These are phyloP conservation scores for Lasiodiplodia theobromae DNA, from an alignment of 2,329 filamentous ascomycete genomes.

Conservation along the genomic window DNA sequence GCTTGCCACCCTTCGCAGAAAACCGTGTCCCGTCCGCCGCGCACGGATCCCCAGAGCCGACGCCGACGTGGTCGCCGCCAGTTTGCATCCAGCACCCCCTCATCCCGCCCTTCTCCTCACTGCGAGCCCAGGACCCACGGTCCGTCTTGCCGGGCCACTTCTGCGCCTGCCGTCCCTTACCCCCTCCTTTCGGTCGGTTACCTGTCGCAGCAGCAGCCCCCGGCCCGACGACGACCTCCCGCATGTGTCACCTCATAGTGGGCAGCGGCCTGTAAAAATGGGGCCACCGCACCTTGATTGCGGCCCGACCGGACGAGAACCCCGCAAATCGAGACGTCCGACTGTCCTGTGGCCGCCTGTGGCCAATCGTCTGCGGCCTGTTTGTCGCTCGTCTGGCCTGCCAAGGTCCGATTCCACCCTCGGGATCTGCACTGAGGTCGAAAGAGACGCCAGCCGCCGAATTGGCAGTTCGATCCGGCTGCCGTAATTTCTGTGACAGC, in stretches of 20 bases:
- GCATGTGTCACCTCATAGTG: constrained; percentile 9
- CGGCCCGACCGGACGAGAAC: constrained; percentile 22
- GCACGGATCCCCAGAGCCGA: constrained; percentile 12
- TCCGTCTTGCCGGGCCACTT: not conserved
- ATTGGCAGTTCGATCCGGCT: not conserved
- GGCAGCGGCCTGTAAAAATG: constrained; percentile 5
- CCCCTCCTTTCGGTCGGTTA: not conserved
- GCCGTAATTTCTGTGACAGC: not conserved
- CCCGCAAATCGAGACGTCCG: not conserved
- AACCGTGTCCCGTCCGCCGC: not conserved
- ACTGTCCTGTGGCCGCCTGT: not conserved
- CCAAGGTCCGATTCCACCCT: not conserved
- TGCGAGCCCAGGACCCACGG: not conserved
- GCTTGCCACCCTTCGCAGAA: not conserved
- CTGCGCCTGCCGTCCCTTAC: not conserved
- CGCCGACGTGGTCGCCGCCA: not conserved
- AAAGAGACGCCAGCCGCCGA: not conserved
- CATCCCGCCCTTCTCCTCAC: not conserved
- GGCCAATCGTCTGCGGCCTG: constrained; percentile 3
- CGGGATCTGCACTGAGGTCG: constrained; percentile 8
- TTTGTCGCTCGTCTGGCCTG: constrained; percentile 6
- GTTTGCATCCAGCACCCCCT: not conserved
- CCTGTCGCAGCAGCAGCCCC: not conserved
- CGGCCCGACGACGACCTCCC: not conserved
- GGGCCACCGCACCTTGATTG: constrained; percentile 17